Evolutionary conservation across 176 grass and related monocot species (phyloP), one percentile per base, ranked within the genome.

Genomic region (Zoysia pacifica): DNA sequence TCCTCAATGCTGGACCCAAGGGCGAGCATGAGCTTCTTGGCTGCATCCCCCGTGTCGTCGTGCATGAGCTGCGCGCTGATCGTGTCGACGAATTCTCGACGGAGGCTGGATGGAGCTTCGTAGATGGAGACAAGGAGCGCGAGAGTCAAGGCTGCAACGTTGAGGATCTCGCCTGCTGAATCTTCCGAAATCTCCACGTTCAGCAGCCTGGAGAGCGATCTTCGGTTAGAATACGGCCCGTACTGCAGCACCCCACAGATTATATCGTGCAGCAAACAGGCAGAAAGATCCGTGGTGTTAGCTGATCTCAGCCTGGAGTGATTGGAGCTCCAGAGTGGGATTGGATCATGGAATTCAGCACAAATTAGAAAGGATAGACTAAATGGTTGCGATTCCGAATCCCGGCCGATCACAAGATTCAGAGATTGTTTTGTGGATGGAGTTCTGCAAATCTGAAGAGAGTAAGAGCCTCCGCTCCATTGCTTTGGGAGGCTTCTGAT

Each of bases 1-100:
- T 91, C 89, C 80, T 97, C 94, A 1, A 93, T 42, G 66, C 78
- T 83, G 36, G 86, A 85, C 38, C 91, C 94, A 52, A 93, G 69
- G 42, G 64, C 11, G 20, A 65, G 70, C 81, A 93, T 76, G 11
- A 97, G 84, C 61, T 77, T 76, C 64, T 85, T 93, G 1, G 70
- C 69, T 9, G 86, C 70, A 35, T 72, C 62, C 69, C 54, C 77
- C 86, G 55, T 79, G 36, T 76, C 80, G 0, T 19, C 7, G 71
- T 16, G 65, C 3, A 18, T 65, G 46, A 97, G 69, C 8, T 62
- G 81, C 1, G 41, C 38, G 14, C 62, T 68, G 59, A 93, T 51
- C 19, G n/a, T 66, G 20, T 67, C 74, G 14, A 89, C 77, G 74
- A 91, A 83, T 38, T 85, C 86, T 8, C 40, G 9, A 2, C 88